These are phyloP conservation scores for Fomitopsis pinicola DNA, from an alignment of 1,284 basidiomycete species.

Conservation along the genomic window DNA sequence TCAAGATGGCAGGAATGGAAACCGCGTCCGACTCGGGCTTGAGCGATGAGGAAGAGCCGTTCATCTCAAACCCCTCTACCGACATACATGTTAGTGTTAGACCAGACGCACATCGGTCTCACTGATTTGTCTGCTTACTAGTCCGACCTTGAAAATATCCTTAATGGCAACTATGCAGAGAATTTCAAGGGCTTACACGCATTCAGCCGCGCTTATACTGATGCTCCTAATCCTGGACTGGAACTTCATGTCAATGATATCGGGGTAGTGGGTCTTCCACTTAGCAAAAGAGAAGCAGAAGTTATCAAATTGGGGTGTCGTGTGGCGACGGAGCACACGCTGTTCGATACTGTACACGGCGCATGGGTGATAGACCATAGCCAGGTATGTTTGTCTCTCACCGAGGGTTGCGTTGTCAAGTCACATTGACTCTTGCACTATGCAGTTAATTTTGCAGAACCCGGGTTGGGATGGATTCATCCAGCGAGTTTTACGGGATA, in stretches of 20 bases:
- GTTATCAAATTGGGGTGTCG: neutral
- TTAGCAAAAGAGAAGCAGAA: neutral
- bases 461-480: neutral
- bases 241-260: neutral
- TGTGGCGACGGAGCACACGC: neutral
- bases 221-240: neutral
- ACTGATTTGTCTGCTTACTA: neutral
- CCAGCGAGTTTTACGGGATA: slow-evolving; percentile 13
- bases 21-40: neutral
- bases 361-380: neutral
- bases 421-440: too few relatives aligned
- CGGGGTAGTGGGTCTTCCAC: neutral
- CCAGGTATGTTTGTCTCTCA: neutral
- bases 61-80: neutral
- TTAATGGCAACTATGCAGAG: neutral
- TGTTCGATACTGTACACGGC: neutral
- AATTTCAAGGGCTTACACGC: neutral
- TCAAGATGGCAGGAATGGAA: neutral
- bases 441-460: neutral
- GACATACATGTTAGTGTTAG: neutral
- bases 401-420: neutral
- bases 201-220: neutral
- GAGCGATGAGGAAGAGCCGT: neutral
- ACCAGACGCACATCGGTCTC: neutral
- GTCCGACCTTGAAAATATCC: neutral